A percentile compares a stretch with the other conserved stretches of the same genome.
These are phyloP conservation scores for Cryptococcus neoformans DNA, from an alignment of 1,284 basidiomycete genomes.

Conservation along the genomic window DNA sequence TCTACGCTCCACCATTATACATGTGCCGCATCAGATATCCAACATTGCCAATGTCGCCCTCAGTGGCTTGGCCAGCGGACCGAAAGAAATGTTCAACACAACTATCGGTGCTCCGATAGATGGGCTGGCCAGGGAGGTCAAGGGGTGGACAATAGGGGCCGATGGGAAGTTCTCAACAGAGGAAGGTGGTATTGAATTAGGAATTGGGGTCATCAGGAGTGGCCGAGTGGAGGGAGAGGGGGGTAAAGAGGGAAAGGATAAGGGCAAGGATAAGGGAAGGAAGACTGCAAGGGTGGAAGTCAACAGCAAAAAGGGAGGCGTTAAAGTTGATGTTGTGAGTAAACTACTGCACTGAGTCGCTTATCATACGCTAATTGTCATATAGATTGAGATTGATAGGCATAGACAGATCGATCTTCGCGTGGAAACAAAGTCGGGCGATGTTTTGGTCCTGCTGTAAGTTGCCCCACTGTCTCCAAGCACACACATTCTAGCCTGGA, in stretches of 20 bases:
- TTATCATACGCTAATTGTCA: conserved; percentile 2
- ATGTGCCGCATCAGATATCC: conserved; percentile 28
- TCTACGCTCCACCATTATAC: conserved; percentile 16
- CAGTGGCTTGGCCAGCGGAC: conserved; percentile 19
- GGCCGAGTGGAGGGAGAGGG: conserved; percentile 22
- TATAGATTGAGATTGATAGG: conserved; percentile 32
- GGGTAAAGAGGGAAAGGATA: conserved; percentile 20
- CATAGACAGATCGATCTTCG: conserved; percentile 30
- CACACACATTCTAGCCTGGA: neutral
- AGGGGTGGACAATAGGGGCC: conserved; percentile 30
- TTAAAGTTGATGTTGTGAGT: conserved; percentile 34
- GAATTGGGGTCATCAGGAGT: conserved; percentile 33
- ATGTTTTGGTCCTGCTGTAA: conserved; percentile 39
- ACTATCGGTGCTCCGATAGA: conserved; percentile 41
- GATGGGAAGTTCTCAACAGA: conserved; percentile 37
- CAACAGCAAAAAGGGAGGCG: conserved; percentile 27
- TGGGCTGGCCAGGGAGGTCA: conserved; percentile 33
- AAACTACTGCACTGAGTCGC: neutral
- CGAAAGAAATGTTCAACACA: conserved; percentile 23
- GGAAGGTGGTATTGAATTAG: conserved; percentile 32
- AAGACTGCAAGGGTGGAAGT: conserved; percentile 37
- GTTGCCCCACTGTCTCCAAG: neutral
- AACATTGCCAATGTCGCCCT: conserved; percentile 32
- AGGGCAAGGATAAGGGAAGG: conserved; percentile 29
- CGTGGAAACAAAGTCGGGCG: conserved; percentile 35